phyloP scores from a whole-genome alignment of 2,329 filamentous ascomycete species.

The Xylaria hypoxylon region DNA sequence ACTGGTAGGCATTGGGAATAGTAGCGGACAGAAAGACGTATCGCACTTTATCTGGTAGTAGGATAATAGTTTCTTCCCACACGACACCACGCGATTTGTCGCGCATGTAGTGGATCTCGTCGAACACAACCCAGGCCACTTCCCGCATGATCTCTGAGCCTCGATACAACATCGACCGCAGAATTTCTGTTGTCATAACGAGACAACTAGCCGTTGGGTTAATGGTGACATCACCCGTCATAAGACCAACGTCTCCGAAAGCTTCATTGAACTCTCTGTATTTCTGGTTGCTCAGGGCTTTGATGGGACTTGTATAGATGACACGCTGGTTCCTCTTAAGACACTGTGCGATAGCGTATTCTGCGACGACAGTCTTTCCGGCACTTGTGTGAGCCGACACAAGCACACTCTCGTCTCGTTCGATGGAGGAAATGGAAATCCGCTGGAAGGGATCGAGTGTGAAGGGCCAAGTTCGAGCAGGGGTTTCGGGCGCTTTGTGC shows the following conservation, averaged over 20 bases:
- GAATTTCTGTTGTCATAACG: constrained; percentile 99
- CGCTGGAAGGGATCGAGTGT: constrained; percentile 97
- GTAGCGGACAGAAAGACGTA: constrained; percentile 99
- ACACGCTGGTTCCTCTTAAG: constrained; percentile 97
- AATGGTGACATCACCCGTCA: constrained; percentile 99
- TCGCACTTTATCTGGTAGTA: constrained; percentile 96
- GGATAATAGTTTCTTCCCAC: constrained; percentile 99
- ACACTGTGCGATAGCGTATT: constrained; percentile 98
- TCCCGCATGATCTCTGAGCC: constrained; percentile 99
- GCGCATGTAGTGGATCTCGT: constrained; percentile 98
- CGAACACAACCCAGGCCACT: constrained; percentile 97
- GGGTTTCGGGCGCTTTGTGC: constrained; percentile 89
- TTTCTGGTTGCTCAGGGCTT: constrained; percentile 98
- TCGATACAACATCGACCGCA: constrained; percentile 97
- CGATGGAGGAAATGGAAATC: constrained; percentile 92
- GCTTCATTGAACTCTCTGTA: constrained; percentile 96
- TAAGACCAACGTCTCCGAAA: constrained; percentile 95
- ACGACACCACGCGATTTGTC: constrained; percentile 95
- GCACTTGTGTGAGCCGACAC: constrained; percentile 98
- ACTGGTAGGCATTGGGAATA: constrained; percentile 98
- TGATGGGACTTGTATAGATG: constrained; percentile 99
- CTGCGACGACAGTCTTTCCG: constrained; percentile 97
- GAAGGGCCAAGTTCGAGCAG: constrained; percentile 87
- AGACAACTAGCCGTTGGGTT: constrained; percentile 98
- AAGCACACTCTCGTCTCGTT: constrained; percentile 94